Evolutionary conservation across 2,329 filamentous ascomycete species (phyloP).

Genomic region (Aspergillus sclerotialis): DNA sequence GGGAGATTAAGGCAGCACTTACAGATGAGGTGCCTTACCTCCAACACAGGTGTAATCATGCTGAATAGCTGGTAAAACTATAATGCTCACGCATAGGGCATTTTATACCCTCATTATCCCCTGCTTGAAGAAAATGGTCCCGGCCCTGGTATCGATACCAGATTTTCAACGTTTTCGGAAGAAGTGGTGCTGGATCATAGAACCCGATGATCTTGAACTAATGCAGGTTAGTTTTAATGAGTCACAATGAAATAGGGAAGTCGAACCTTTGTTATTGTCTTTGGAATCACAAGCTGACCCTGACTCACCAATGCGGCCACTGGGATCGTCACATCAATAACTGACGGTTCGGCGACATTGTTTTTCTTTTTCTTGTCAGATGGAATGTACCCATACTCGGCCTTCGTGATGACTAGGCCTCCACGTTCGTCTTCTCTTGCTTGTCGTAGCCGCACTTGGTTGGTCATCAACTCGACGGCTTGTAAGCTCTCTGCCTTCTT

Average conservation of each 20-base stretch:
- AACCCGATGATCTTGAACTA: conserved; percentile 39
- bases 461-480: conserved; percentile 34
- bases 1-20: too few relatives aligned
- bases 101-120: conserved; percentile 28
- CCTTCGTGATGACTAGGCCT: conserved; percentile 34
- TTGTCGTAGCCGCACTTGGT: conserved; percentile 33
- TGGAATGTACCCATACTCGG: conserved; percentile 34
- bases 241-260: not conserved
- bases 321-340: conserved; percentile 36
- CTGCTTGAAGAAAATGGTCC: conserved; percentile 32
- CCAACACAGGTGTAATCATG: too few relatives aligned
- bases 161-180: conserved; percentile 33
- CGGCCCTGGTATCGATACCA: conserved; percentile 35
- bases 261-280: conserved; percentile 28
- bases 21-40: too few relatives aligned
- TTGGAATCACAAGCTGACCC: conserved; percentile 33
- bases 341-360: conserved; percentile 16
- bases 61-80: too few relatives aligned
- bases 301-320: conserved; percentile 39
- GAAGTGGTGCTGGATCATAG: conserved; percentile 36
- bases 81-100: conserved; percentile 35
- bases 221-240: conserved; percentile 10
- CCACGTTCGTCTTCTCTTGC: conserved; percentile 24
- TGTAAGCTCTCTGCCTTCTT: conserved; percentile 31
- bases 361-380: conserved; percentile 16